phyloP scores from a whole-genome alignment of 495 filamentous ascomycete genomes.

The Penicillium paradoxum region DNA sequence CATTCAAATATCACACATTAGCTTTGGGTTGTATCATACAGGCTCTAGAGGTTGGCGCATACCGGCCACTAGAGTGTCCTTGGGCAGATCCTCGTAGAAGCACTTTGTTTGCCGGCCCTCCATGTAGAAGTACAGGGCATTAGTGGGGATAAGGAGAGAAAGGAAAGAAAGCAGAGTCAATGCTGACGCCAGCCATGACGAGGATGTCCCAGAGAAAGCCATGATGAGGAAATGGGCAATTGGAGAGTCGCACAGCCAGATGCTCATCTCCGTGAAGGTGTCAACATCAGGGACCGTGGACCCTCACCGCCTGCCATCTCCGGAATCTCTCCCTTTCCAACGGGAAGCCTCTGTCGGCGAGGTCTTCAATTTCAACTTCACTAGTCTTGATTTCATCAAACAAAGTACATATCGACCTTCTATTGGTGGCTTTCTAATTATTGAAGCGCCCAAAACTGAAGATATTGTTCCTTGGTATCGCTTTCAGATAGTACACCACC shows the following conservation, averaged over 20 bases:
- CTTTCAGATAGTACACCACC: neutral
- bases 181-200: constrained; percentile 38
- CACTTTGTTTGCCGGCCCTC: constrained; percentile 68
- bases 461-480: neutral
- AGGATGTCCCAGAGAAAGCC: constrained; percentile 29
- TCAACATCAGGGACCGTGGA: constrained; percentile 13
- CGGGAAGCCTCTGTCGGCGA: constrained; percentile 18
- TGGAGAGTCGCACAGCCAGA: constrained; percentile 8
- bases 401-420: neutral
- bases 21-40: neutral
- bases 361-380: constrained; percentile 13
- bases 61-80: constrained; percentile 95
- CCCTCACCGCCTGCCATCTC: constrained; percentile 22
- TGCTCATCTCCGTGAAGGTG: constrained; percentile 14
- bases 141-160: constrained; percentile 53
- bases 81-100: constrained; percentile 97
- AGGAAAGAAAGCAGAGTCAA: constrained; percentile 37
- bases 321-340: constrained; percentile 14
- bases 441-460: neutral
- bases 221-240: constrained; percentile 22
- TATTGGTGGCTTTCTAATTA: neutral
- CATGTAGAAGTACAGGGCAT: constrained; percentile 94
- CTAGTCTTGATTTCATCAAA: constrained; percentile 1
- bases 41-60: constrained; percentile 17
- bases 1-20: neutral